phyloP scores from a whole-genome alignment of 2,329 filamentous ascomycete species.

The Dactylellina haptotyla region DNA sequence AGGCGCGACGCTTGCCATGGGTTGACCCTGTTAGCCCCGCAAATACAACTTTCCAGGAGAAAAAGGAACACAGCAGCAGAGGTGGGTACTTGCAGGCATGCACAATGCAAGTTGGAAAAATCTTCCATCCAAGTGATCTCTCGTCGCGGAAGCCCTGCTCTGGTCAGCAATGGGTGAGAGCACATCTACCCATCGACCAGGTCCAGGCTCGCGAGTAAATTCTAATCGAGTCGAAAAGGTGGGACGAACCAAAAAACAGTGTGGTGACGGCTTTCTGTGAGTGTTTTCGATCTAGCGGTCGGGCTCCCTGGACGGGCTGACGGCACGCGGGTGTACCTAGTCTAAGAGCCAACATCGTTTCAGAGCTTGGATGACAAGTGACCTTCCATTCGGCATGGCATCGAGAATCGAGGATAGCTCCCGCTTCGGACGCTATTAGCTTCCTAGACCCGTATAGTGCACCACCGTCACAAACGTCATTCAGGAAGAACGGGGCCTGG shows the following conservation, averaged over 20 bases:
- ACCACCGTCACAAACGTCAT: constrained; percentile 19
- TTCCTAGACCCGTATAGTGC: constrained; percentile 18
- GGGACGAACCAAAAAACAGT: constrained; percentile 31
- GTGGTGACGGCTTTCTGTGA: constrained; percentile 22
- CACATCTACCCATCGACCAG: constrained; percentile 16
- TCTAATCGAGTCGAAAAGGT: constrained; percentile 14
- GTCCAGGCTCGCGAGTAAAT: constrained; percentile 16
- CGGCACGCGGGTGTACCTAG: constrained; percentile 42
- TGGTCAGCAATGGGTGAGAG: not conserved
- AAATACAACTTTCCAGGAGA: constrained; percentile 42
- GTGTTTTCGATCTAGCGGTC: constrained; percentile 41
- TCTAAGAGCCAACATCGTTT: constrained; percentile 32
- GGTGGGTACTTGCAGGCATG: constrained; percentile 46
- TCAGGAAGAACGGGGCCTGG: not conserved
- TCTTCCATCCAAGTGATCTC: constrained; percentile 31
- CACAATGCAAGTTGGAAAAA: constrained; percentile 48
- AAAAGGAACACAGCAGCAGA: constrained; percentile 27
- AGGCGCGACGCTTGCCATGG: constrained; percentile 51
- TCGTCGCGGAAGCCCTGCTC: not conserved
- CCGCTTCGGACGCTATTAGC: constrained; percentile 23
- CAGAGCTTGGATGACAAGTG: constrained; percentile 41
- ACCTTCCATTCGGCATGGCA: constrained; percentile 33
- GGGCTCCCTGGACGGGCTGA: constrained; percentile 24
- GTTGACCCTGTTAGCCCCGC: constrained; percentile 55
- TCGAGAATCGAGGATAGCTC: constrained; percentile 31